Evolutionary conservation across 2,329 filamentous ascomycete species (phyloP).

Genomic region (Zymoseptoria pseudotritici): DNA sequence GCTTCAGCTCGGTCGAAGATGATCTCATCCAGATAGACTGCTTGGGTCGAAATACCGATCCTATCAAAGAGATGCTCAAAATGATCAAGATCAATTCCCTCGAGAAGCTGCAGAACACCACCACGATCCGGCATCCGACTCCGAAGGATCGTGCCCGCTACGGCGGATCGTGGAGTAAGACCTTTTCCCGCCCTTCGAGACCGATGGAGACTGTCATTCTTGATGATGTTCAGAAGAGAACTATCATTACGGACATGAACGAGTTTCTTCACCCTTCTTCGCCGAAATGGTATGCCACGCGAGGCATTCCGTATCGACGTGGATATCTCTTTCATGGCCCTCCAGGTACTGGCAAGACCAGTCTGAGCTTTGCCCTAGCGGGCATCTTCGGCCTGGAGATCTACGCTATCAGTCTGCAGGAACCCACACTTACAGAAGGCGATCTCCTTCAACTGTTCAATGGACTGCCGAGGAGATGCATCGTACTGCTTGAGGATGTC

Average conservation of each 20-base stretch:
- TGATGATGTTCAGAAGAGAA: constrained; percentile 57
- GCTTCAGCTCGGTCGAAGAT: constrained; percentile 27
- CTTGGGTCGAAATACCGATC: constrained; percentile 40
- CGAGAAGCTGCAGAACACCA: constrained; percentile 36
- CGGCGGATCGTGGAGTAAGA: constrained; percentile 35
- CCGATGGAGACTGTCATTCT: constrained; percentile 71
- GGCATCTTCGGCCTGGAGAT: constrained; percentile 42
- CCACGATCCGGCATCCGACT: constrained; percentile 40
- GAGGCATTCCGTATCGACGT: constrained; percentile 77
- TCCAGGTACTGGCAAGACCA: constrained; percentile 33
- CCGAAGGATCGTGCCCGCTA: constrained; percentile 33
- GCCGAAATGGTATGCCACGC: constrained; percentile 72
- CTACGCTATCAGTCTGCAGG: constrained; percentile 44
- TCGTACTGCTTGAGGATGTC: constrained; percentile 43
- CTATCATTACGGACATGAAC: constrained; percentile 64
- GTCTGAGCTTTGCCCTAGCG: constrained; percentile 36
- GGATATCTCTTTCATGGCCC: constrained; percentile 78
- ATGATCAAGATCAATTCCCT: constrained; percentile 40
- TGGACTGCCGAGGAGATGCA: constrained; percentile 37
- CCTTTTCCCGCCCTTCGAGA: constrained; percentile 53
- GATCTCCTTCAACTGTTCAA: constrained; percentile 46
- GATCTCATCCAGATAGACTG: constrained; percentile 41
- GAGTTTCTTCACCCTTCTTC: constrained; percentile 68
- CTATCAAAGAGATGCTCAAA: constrained; percentile 42
- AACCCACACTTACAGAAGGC: constrained; percentile 66